A percentile compares a stretch with the other conserved stretches of the same genome.
Conservation (phyloP, 225 moss, liverwort and hornwort genomes). For the Antitrichia curtipendula region DNA sequence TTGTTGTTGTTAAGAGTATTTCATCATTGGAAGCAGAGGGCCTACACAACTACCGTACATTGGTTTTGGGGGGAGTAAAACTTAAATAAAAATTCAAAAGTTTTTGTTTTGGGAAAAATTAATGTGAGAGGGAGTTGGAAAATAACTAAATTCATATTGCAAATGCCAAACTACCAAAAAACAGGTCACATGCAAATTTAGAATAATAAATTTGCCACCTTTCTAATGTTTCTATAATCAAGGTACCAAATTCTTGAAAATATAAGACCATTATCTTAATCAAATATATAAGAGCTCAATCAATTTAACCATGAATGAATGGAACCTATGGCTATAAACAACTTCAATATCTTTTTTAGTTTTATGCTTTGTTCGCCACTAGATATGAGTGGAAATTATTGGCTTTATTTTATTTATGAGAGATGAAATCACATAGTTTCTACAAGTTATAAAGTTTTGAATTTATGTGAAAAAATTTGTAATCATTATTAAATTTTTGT, state of each 20-base stretch:
- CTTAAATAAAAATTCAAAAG: neutral
- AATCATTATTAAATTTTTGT: neutral
- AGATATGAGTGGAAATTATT: neutral
- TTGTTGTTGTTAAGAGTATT: neutral
- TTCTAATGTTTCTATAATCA: too few relatives aligned
- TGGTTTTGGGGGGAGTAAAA: neutral
- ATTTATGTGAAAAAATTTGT: neutral
- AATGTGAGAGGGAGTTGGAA: neutral
- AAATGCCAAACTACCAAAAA: too few relatives aligned
- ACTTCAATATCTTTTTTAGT: neutral
- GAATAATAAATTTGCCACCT: too few relatives aligned
- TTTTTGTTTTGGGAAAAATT: too few relatives aligned
- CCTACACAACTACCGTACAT: too few relatives aligned
- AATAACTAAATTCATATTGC: neutral
- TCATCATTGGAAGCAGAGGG: neutral
- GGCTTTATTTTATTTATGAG: accelerated
- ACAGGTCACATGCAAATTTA: too few relatives aligned
- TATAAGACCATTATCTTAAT: neutral
- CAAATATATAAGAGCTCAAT: neutral
- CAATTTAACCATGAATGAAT: accelerated
- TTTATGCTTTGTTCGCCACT: neutral
- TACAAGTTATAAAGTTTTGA: accelerated
- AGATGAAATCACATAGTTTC: neutral
- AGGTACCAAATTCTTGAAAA: too few relatives aligned
- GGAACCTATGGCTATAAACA: neutral